Conservation (phyloP, 306 rosid species). For the Datisca glomerata region DNA sequence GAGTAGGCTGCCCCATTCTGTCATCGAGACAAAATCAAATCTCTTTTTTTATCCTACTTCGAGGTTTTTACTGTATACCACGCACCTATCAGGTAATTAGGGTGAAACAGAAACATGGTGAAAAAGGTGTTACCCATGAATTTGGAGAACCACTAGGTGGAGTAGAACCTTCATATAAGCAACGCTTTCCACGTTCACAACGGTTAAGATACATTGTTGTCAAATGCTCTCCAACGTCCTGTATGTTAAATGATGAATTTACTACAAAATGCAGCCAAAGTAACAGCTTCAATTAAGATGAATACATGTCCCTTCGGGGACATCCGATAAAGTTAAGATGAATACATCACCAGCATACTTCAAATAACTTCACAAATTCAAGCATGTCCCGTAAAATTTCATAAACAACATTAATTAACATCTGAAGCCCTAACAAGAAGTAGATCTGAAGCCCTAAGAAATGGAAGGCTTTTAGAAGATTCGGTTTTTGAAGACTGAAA, state of each 20-base stretch:
- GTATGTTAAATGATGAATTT: slow-evolving; percentile 13
- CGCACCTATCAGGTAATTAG: not conserved
- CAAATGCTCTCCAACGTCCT: slow-evolving; percentile 94
- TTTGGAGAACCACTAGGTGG: slow-evolving; percentile 94
- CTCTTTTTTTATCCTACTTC: not conserved
- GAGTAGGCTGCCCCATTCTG: slow-evolving; percentile 91
- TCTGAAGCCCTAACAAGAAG: too few relatives aligned
- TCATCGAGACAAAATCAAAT: not conserved
- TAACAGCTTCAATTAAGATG: not conserved
- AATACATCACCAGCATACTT: too few relatives aligned
- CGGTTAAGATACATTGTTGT: slow-evolving; percentile 76
- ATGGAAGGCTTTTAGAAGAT: too few relatives aligned
- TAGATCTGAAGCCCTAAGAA: too few relatives aligned
- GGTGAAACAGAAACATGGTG: slow-evolving; percentile 1
- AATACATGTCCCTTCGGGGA: too few relatives aligned
- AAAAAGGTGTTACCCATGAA: slow-evolving; percentile 65
- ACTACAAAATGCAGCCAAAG: not conserved
- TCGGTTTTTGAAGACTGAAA: too few relatives aligned
- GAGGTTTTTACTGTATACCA: not conserved
- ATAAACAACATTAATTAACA: too few relatives aligned
- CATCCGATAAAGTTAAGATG: too few relatives aligned
- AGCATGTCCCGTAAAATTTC: too few relatives aligned
- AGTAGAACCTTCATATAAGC: slow-evolving; percentile 94
- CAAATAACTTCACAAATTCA: too few relatives aligned
- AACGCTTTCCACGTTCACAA: slow-evolving; percentile 93